Evolutionary conservation across 2,329 filamentous ascomycete genomes (phyloP).

Genomic region (Fusarium falciforme): DNA sequence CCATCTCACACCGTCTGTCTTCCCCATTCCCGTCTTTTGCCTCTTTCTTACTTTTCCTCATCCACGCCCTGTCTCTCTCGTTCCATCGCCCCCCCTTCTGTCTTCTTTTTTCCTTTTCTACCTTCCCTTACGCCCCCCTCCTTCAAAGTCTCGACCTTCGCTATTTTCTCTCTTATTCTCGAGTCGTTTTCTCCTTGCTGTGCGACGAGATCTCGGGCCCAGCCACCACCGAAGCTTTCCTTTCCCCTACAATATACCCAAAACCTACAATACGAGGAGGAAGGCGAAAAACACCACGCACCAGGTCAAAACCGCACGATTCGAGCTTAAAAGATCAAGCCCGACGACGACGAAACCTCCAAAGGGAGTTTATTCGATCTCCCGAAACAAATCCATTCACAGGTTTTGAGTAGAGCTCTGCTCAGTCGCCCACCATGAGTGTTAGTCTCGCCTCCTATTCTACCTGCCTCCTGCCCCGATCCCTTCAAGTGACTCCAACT

Average conservation of each 20-base stretch:
- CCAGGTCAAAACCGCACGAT: background rate
- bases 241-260: conserved; percentile 5
- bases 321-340: conserved; percentile 13
- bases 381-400: conserved; percentile 4
- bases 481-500: background rate
- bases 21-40: background rate
- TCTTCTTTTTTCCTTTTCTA: conserved; percentile 20
- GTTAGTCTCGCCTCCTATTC: conserved; percentile 42
- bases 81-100: conserved; percentile 24
- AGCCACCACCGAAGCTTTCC: conserved; percentile 5
- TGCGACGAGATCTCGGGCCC: conserved; percentile 39
- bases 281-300: conserved; percentile 2
- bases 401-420: conserved; percentile 14
- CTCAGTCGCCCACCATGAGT: conserved; percentile 45
- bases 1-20: background rate
- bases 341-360: background rate
- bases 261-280: conserved; percentile 21
- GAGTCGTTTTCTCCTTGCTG: conserved; percentile 40
- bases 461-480: conserved; percentile 21
- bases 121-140: background rate
- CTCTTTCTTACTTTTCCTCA: conserved; percentile 15
- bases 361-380: background rate
- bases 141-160: background rate
- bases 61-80: conserved; percentile 13
- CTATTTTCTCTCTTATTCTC: conserved; percentile 12